Base-by-base conservation (phyloP, 1,284 basidiomycete species). In the Leccinum colubrinum region DNA sequence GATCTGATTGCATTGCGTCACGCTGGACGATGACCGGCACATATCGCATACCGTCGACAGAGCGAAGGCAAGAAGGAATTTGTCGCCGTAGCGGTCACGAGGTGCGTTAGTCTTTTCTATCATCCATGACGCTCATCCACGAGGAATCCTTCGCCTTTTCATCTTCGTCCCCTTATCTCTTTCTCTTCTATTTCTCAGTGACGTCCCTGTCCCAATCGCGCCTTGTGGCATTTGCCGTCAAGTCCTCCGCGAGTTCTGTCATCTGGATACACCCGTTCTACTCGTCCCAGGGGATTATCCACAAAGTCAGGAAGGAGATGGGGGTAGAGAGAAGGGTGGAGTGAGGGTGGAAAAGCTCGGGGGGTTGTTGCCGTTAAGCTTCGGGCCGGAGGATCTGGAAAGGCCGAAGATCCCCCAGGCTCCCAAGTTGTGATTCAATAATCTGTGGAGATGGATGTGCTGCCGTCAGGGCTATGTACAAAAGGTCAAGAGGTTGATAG, bases 221-320 rank as follows among this genome's bases (percentile, higher is more conserved):
- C 94, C 94, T 0, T 98, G 95, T 72, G 95, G 95, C 12, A 87
- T 97, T 64, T 98, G 95, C 70, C 87, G 95, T 5, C 95, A 98
- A 74, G 84, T 96, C 59, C 85, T 97, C 59, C 87, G 93, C 59
- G 95, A 98, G 75, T 97, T 97, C 74, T 94, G 93, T 43, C 73
- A 83, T 6, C 83, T 86, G 50, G 76, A 86, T 25, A 91, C 90
- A 76, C 93, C 93, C 0, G 81, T 97, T 53, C 78, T 92, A 22
- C 86, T 97, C 62, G 83, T 95, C 9, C 87, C 90, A 0, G 83
- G 82, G 1, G 83, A 87, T 62, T 95, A 94, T 72, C 81, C 81
- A 1, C 73, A 79, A 55, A 73, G 43, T 17, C 3, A 20, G n/a
- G 5, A 35, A 4, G 22, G 37, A 6, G 54, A 11, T 15, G 6